phyloP scores from a whole-genome alignment of 2,329 filamentous ascomycete species.

The Grosmannia huntii region DNA sequence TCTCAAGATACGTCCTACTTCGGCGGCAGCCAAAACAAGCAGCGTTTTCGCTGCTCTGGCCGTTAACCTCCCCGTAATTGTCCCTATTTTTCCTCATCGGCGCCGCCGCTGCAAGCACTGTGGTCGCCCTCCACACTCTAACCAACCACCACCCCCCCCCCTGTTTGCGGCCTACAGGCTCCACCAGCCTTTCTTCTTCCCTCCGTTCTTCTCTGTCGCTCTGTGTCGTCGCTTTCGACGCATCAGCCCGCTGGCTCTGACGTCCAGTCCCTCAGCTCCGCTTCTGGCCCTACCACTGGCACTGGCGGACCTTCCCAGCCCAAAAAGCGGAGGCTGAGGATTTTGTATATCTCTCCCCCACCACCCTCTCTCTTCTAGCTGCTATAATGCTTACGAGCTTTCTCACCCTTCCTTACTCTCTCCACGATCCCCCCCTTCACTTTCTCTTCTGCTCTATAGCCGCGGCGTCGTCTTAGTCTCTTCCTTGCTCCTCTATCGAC shows the following conservation, averaged over 20 bases:
- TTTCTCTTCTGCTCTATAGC: slow-evolving; percentile 42
- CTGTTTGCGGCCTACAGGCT: slow-evolving; percentile 4
- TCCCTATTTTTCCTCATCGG: not conserved
- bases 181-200: slow-evolving; percentile 4
- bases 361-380: slow-evolving; percentile 25
- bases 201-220: not conserved
- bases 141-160: slow-evolving; percentile 5
- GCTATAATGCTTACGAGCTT: slow-evolving; percentile 24
- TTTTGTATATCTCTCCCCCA: slow-evolving; percentile 34
- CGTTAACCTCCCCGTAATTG: not conserved
- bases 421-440: slow-evolving; percentile 44
- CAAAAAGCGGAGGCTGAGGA: slow-evolving; percentile 8
- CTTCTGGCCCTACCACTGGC: not conserved
- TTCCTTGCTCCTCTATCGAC: not conserved
- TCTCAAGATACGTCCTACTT: not conserved
- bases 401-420: slow-evolving; percentile 34
- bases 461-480: slow-evolving; percentile 33
- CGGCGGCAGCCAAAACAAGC: slow-evolving; percentile 2
- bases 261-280: not conserved
- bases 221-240: not conserved
- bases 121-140: not conserved
- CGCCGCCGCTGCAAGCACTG: slow-evolving; percentile 1
- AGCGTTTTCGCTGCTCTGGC: not conserved
- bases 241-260: not conserved
- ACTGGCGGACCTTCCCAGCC: not conserved